phyloP scores from a whole-genome alignment of 306 rosid species.

The Datisca glomerata region DNA sequence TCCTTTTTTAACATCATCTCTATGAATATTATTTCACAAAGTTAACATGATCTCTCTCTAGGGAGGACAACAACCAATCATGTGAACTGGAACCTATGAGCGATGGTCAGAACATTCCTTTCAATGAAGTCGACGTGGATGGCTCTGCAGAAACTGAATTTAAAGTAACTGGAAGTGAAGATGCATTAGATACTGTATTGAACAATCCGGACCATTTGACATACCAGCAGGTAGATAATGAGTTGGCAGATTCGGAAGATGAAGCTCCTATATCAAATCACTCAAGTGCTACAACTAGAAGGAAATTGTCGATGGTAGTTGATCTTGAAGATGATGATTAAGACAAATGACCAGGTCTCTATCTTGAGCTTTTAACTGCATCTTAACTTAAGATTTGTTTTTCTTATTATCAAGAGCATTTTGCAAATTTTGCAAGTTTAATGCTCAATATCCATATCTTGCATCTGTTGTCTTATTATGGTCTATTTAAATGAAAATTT shows the following conservation, averaged over 20 bases:
- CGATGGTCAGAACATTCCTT: neutral
- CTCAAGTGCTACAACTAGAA: conserved; percentile 33
- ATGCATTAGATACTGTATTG: conserved; percentile 8
- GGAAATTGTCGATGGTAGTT: conserved; percentile 73
- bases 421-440: no score
- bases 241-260: conserved; percentile 61
- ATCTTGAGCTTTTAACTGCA: neutral
- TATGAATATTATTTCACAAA: neutral
- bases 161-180: conserved; percentile 17
- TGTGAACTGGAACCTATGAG: conserved; percentile 9
- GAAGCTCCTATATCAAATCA: conserved; percentile 28
- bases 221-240: conserved; percentile 22
- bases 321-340: conserved; percentile 72
- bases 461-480: no score
- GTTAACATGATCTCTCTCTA: conserved; percentile 11
- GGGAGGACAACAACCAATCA: conserved; percentile 12
- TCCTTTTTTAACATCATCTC: neutral
- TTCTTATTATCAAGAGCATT: no score
- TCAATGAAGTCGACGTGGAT: neutral
- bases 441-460: no score
- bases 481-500: no score
- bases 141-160: conserved; percentile 18
- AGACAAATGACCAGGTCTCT: conserved; percentile 10
- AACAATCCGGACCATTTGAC: conserved; percentile 15
- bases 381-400: no score